Percentiles rank a stretch among this genome's conserved stretches.
These are phyloP conservation scores for Pleurotus sapidus DNA, from an alignment of 768 basidiomycete genomes.

Conservation along the genomic window DNA sequence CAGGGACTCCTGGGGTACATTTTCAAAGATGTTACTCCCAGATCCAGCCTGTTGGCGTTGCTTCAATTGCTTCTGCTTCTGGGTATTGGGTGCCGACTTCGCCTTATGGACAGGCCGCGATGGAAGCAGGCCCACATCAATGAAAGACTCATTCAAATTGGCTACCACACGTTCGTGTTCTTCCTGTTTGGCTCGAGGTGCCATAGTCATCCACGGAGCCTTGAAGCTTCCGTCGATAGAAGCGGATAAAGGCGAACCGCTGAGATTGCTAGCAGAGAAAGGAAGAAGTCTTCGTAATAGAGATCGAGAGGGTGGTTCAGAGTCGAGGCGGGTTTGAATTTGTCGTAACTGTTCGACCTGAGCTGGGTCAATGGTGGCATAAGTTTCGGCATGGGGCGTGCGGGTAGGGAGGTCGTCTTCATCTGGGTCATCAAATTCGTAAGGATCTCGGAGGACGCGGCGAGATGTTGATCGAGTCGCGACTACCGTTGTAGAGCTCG, in stretches of 20 bases:
- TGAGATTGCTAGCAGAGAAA: not conserved
- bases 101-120: conserved; percentile 36
- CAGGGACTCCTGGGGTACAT: conserved; percentile 64
- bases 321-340: conserved; percentile 3
- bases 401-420: conserved; percentile 35
- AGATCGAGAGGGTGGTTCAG: conserved; percentile 3
- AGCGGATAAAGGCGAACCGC: conserved; percentile 4
- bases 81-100: conserved; percentile 13
- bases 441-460: conserved; percentile 5
- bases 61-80: conserved; percentile 28
- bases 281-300: conserved; percentile 1
- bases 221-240: conserved; percentile 27
- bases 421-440: conserved; percentile 21
- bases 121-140: conserved; percentile 75
- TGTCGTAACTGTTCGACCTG: conserved; percentile 42
- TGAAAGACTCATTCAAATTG: conserved; percentile 72
- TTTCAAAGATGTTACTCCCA: conserved; percentile 46
- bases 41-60: conserved; percentile 15
- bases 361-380: conserved; percentile 54
- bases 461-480: conserved; percentile 6
- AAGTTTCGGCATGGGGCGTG: conserved; percentile 63
- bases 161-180: conserved; percentile 65
- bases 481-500: not conserved
- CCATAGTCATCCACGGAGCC: conserved; percentile 64
- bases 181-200: conserved; percentile 63